phyloP scores from a whole-genome alignment of 441 rosid genomes.

The Erodium moschatum region DNA sequence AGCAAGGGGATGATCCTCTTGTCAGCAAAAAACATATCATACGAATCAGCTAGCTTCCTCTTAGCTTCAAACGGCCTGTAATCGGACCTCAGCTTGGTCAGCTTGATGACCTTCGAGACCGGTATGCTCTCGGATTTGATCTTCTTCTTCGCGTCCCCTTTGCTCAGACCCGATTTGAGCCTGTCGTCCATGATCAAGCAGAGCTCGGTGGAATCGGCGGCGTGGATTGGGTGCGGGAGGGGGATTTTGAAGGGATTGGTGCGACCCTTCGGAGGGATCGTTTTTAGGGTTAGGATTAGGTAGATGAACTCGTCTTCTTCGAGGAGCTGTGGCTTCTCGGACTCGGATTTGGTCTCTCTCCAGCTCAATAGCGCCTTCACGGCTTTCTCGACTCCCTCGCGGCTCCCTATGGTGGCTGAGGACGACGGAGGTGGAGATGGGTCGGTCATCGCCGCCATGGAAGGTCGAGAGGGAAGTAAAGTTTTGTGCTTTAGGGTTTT shows the following conservation, averaged over 20 bases:
- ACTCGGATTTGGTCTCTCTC: constrained; percentile 38
- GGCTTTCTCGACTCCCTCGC: constrained; percentile 41
- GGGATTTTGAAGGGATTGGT: constrained; percentile 49
- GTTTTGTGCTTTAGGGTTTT: neutral
- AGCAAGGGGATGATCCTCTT: constrained; percentile 49
- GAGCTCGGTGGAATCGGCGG: constrained; percentile 42
- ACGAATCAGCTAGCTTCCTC: constrained; percentile 55
- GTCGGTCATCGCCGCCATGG: neutral
- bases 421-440: constrained; percentile 12
- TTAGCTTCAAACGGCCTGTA: constrained; percentile 53
- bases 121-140: constrained; percentile 59
- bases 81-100: constrained; percentile 57
- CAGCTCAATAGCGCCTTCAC: constrained; percentile 50
- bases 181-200: constrained; percentile 82
- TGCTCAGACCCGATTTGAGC: constrained; percentile 53
- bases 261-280: constrained; percentile 57
- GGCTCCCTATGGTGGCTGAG: constrained; percentile 26
- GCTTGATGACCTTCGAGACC: constrained; percentile 58
- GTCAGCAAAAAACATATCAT: constrained; percentile 55
- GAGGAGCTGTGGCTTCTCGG: constrained; percentile 59
- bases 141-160: constrained; percentile 60
- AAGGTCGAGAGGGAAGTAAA: neutral
- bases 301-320: constrained; percentile 70
- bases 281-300: constrained; percentile 56
- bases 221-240: constrained; percentile 46